Evolutionary conservation across 2,329 filamentous ascomycete genomes (phyloP).

Genomic region (Chaetomium globosum): DNA sequence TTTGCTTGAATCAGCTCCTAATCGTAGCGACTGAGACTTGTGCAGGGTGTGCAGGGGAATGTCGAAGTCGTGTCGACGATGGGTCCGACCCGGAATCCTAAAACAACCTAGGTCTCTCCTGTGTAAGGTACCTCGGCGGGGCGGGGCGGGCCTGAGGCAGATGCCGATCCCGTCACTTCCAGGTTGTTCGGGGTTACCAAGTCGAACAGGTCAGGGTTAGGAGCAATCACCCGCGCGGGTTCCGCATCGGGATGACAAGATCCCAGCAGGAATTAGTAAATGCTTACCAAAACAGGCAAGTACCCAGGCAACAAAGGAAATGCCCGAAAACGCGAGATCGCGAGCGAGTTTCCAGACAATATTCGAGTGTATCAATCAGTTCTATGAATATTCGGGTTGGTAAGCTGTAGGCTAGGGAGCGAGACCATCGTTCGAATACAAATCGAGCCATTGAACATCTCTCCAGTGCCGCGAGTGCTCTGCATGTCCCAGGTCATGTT

Average conservation of each 20-base stretch:
- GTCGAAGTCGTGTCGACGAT: background rate
- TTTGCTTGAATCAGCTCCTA: slow-evolving; percentile 18
- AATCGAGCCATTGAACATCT: background rate
- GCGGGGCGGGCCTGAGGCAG: background rate
- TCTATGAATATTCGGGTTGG: background rate
- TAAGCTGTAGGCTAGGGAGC: background rate
- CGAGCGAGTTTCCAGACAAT: background rate
- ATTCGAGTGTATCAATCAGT: background rate
- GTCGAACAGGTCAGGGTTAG: background rate
- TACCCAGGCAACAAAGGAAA: background rate
- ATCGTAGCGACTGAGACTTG: background rate
- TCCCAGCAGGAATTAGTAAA: slow-evolving; percentile 16
- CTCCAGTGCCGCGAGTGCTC: too few relatives aligned
- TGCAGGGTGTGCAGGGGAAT: too few relatives aligned
- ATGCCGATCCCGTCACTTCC: background rate
- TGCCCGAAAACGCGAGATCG: slow-evolving; percentile 17
- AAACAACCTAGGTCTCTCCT: too few relatives aligned
- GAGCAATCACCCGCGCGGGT: slow-evolving; percentile 3
- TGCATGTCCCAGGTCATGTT: slow-evolving; percentile 21
- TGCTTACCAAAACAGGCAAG: slow-evolving; percentile 22
- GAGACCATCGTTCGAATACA: background rate
- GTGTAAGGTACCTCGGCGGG: too few relatives aligned
- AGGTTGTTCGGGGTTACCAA: background rate
- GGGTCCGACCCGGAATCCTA: background rate
- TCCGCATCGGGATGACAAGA: background rate